phyloP scores from a whole-genome alignment of 306 rosid genomes.

The Cicer chorassanicum region DNA sequence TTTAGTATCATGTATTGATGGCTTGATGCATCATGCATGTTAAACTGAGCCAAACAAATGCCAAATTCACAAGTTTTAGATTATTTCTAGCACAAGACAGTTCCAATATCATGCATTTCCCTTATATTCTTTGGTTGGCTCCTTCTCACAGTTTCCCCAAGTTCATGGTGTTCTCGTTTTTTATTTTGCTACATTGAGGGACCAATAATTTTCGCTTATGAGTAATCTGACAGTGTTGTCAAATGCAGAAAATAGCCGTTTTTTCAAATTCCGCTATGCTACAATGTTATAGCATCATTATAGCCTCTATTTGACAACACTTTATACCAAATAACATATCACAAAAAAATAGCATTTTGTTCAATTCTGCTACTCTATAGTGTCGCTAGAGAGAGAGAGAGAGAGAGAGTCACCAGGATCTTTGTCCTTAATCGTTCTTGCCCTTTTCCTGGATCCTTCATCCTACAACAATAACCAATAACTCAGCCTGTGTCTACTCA shows the following conservation, averaged over 20 bases:
- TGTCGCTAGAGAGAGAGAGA: background rate
- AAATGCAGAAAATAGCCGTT: too few relatives aligned
- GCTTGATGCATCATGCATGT: slow-evolving; percentile 27
- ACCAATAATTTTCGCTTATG: background rate
- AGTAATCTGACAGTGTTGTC: too few relatives aligned
- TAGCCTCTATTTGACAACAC: too few relatives aligned
- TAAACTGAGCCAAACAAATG: slow-evolving; percentile 21
- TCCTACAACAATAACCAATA: slow-evolving; percentile 58
- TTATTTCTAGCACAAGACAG: slow-evolving; percentile 16
- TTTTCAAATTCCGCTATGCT: too few relatives aligned
- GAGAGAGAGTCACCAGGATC: slow-evolving; percentile 49
- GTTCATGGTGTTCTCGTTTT: slow-evolving; percentile 14
- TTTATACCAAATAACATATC: too few relatives aligned
- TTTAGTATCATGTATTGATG: slow-evolving; percentile 5
- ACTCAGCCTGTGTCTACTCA: slow-evolving; percentile 40
- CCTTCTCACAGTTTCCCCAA: slow-evolving; percentile 21
- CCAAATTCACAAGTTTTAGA: slow-evolving; percentile 24
- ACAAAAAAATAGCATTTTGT: too few relatives aligned
- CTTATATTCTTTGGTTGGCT: slow-evolving; percentile 20
- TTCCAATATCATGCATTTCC: slow-evolving; percentile 12
- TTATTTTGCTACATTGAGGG: slow-evolving; percentile 18
- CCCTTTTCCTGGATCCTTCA: slow-evolving; percentile 57
- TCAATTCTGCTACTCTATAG: too few relatives aligned
- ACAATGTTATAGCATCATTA: too few relatives aligned
- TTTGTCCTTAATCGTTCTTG: slow-evolving; percentile 48